These are phyloP conservation scores for Hypoxylon lienhwacheense DNA, from an alignment of 495 filamentous ascomycete species.

Conservation along the genomic window DNA sequence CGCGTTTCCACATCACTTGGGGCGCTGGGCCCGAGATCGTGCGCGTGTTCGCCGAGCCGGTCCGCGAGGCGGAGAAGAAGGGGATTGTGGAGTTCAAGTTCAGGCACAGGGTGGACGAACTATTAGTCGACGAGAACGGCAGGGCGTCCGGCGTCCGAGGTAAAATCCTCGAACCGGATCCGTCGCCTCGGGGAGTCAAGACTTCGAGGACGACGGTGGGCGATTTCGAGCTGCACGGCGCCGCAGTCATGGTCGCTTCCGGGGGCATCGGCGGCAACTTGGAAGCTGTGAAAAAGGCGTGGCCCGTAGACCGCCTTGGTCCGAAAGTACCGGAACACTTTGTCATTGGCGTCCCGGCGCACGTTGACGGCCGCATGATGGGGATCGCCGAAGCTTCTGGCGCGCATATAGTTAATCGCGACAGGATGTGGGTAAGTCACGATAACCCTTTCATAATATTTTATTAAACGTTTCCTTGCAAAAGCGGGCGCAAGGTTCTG, in stretches of 20 bases:
- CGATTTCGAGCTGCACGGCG: slow-evolving; percentile 49
- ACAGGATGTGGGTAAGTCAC: slow-evolving; percentile 48
- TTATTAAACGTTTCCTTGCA: too few relatives aligned
- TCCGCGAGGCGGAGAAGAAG: slow-evolving; percentile 46
- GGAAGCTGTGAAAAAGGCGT: slow-evolving; percentile 52
- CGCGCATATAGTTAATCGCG: slow-evolving; percentile 52
- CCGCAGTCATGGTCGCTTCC: slow-evolving; percentile 49
- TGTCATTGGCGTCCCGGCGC: slow-evolving; percentile 54
- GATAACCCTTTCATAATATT: too few relatives aligned
- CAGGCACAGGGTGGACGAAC: slow-evolving; percentile 52
- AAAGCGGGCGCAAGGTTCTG: too few relatives aligned
- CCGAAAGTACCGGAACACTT: slow-evolving; percentile 51
- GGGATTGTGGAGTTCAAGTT: slow-evolving; percentile 54
- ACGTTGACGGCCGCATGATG: slow-evolving; percentile 57
- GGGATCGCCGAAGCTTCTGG: slow-evolving; percentile 50
- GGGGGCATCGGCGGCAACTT: slow-evolving; percentile 57
- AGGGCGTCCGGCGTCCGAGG: slow-evolving; percentile 51
- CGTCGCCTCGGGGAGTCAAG: slow-evolving; percentile 47
- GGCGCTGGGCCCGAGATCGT: slow-evolving; percentile 57
- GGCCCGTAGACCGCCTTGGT: slow-evolving; percentile 52
- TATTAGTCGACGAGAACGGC: slow-evolving; percentile 51
- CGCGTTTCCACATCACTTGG: slow-evolving; percentile 56
- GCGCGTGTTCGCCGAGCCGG: slow-evolving; percentile 52
- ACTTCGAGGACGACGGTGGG: slow-evolving; percentile 44
- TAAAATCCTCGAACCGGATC: slow-evolving; percentile 48